These are phyloP conservation scores for Cryptococcus maquisensis DNA, from an alignment of 1,284 basidiomycete genomes.

Conservation along the genomic window DNA sequence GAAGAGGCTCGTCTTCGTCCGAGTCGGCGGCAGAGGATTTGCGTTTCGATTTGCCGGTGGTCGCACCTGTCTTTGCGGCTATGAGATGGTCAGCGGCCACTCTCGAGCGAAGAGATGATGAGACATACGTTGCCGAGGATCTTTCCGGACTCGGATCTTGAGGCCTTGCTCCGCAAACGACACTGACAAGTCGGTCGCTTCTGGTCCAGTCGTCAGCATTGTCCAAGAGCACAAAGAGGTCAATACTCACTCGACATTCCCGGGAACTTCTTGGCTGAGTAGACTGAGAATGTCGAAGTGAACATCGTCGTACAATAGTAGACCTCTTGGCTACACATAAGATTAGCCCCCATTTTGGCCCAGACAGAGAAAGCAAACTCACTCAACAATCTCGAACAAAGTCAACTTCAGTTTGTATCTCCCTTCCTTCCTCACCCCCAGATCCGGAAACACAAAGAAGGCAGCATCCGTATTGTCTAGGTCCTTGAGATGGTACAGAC, in stretches of 20 bases:
- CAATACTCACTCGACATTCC: conserved; percentile 73
- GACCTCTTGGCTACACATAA: conserved; percentile 62
- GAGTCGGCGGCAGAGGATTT: conserved; percentile 18
- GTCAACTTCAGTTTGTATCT: conserved; percentile 80
- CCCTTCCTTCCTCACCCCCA: conserved; percentile 85
- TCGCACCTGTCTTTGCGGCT: not conserved
- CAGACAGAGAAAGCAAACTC: conserved; percentile 42
- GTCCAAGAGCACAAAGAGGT: not conserved
- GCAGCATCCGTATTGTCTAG: conserved; percentile 80
- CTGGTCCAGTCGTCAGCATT: conserved; percentile 46
- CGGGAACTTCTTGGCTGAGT: conserved; percentile 90
- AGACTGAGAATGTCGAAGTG: conserved; percentile 66
- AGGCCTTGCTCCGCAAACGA: conserved; percentile 87
- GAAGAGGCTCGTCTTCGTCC: conserved; percentile 12
- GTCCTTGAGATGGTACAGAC: conserved; percentile 92
- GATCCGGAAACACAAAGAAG: conserved; percentile 85
- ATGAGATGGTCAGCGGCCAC: not conserved
- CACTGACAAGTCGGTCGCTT: conserved; percentile 80
- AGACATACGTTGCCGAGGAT: conserved; percentile 50
- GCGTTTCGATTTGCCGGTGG: conserved; percentile 14
- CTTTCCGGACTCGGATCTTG: conserved; percentile 86
- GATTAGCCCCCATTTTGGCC: not conserved
- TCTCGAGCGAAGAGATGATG: not conserved
- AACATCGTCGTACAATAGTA: conserved; percentile 83
- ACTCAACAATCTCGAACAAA: conserved; percentile 90